A percentile compares a stretch with the other conserved stretches of the same genome.
Conservation (phyloP, 208 protist genomes). For the Trypanosoma lewisi region DNA sequence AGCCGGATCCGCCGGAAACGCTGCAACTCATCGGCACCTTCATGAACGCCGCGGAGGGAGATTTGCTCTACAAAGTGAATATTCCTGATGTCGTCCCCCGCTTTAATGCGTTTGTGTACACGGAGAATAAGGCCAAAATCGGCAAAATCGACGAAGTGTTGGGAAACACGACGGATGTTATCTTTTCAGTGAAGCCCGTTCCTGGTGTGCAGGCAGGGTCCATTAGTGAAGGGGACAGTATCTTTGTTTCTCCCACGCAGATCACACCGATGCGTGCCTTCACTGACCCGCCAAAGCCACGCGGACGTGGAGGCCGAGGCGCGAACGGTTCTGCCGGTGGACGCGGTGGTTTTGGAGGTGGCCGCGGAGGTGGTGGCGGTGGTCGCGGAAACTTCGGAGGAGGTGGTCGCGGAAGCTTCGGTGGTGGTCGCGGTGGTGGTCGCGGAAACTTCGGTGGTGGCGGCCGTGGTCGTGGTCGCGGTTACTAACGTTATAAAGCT, state of each 20-base stretch:
- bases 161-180: constrained; percentile 81
- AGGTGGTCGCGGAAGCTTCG: constrained; percentile 27
- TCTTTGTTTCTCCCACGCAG: constrained; percentile 87
- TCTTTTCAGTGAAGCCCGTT: constrained; percentile 90
- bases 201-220: constrained; percentile 84
- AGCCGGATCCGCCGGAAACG: constrained; percentile 87
- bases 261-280: constrained; percentile 82
- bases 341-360: constrained; percentile 27
- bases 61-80: constrained; percentile 85
- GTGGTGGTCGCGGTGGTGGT: constrained; percentile 40
- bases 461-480: constrained; percentile 37
- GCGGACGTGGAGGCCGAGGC: constrained; percentile 80
- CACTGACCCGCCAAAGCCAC: constrained; percentile 83
- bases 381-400: constrained; percentile 33
- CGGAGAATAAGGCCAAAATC: constrained; percentile 89
- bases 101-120: constrained; percentile 94
- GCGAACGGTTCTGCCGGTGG: constrained; percentile 32
- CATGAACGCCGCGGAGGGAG: constrained; percentile 87
- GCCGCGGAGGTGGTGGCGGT: constrained; percentile 34
- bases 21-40: constrained; percentile 78
- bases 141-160: constrained; percentile 93
- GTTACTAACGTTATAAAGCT: constrained; percentile 24
- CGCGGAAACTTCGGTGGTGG: constrained; percentile 38
- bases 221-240: constrained; percentile 78
- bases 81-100: constrained; percentile 60